phyloP scores from a whole-genome alignment of 2,329 filamentous ascomycete species.

The Aspergillus awamori region DNA sequence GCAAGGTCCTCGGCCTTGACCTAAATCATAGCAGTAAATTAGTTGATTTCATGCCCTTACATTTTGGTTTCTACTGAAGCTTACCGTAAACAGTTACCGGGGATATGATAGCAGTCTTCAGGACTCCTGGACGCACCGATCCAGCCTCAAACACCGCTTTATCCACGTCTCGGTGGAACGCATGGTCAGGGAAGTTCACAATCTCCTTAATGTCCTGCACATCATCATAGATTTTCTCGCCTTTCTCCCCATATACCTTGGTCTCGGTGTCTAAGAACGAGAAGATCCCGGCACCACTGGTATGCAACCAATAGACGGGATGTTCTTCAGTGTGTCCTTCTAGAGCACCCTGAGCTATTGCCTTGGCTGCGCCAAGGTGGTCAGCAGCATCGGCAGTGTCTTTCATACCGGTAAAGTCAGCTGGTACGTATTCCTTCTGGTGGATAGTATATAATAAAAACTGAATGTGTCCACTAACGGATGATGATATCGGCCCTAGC shows the following conservation, averaged over 20 bases:
- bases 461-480: constrained; percentile 6
- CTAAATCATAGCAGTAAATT: neutral
- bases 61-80: neutral
- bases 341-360: constrained; percentile 12
- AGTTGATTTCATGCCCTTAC: too few species aligned
- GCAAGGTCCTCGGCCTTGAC: constrained; percentile 15
- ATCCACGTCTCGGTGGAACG: constrained; percentile 18
- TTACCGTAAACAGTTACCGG: constrained; percentile 19
- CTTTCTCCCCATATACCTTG: constrained; percentile 8
- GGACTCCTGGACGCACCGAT: neutral
- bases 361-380: constrained; percentile 8
- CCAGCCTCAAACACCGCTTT: constrained; percentile 16
- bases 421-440: too few species aligned
- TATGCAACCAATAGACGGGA: constrained; percentile 18
- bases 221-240: constrained; percentile 14
- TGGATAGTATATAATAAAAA: neutral
- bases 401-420: neutral
- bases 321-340: constrained; percentile 13
- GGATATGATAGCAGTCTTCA: constrained; percentile 16
- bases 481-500: constrained; percentile 18
- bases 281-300: constrained; percentile 19
- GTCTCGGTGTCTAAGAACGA: constrained; percentile 14
- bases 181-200: constrained; percentile 18
- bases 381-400: constrained; percentile 19
- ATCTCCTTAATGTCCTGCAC: constrained; percentile 10